Conservation (phyloP, 495 filamentous ascomycete genomes). For the Hypoxylon fuscum region DNA sequence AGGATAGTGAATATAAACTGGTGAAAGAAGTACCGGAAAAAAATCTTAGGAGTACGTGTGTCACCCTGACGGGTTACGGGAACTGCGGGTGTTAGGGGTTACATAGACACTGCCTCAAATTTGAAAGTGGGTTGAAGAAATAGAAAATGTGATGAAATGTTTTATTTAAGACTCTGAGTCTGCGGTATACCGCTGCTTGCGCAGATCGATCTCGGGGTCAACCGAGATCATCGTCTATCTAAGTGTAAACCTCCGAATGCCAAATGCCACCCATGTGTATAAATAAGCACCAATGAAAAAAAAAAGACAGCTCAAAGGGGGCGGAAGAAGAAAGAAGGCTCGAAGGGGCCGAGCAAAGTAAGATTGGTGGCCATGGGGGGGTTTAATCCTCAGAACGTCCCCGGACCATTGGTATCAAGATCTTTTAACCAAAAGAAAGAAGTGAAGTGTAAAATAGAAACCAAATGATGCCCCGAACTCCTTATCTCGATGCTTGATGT, state of each 20-base stretch:
- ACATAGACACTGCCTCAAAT: not conserved
- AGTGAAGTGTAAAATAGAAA: conserved; percentile 2
- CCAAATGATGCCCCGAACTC: conserved; percentile 25
- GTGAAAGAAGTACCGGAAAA: not conserved
- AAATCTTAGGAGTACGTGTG: not conserved
- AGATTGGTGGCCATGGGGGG: not conserved
- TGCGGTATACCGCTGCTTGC: conserved; percentile 26
- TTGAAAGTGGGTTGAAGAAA: not conserved
- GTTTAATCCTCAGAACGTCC: not conserved
- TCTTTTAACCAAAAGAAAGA: conserved; percentile 4
- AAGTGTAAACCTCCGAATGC: conserved; percentile 17
- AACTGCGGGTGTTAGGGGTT: not conserved
- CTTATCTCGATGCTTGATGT: conserved; percentile 14
- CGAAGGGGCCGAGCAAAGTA: not conserved
- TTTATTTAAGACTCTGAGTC: conserved; percentile 21
- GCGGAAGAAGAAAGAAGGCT: not conserved
- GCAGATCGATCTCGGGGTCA: conserved; percentile 17
- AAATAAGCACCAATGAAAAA: not conserved
- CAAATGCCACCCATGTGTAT: not conserved
- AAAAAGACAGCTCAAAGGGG: not conserved
- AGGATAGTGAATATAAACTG: not conserved
- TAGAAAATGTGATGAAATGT: not conserved
- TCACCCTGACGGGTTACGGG: conserved; percentile 9
- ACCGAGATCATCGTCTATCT: conserved; percentile 28
- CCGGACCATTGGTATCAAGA: not conserved